Evolutionary conservation across 805 yeast genomes (phyloP), one percentile per base, ranked within the genome.

Genomic region (Candida ulmi): DNA sequence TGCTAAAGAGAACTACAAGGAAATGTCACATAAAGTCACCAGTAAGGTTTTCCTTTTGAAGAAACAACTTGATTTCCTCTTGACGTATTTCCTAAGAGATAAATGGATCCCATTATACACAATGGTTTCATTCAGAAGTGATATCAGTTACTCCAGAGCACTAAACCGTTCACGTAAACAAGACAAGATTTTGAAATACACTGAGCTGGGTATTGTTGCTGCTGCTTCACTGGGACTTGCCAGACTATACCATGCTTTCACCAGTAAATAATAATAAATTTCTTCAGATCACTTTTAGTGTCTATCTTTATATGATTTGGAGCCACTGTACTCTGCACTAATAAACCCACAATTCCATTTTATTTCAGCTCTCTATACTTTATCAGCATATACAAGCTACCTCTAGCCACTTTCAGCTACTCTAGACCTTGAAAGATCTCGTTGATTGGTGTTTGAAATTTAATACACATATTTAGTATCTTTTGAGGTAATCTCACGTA

Each of bases 121-220:
- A 9, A 88, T 90, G 97, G 86, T 90, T 3, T 83, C 95, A 1
- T 90, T 90, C 65, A 69, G 95, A 45, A 77, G 81, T 7, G 96
- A 90, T 55, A 81, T 88, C 26, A 68, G 83, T 9, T 90, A 90
- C 54, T 73, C 88, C 2, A 67, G 69, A 38, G 95, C 95, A 2
- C 68, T 85, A 11, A 57, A 58, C 8, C 67, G 70, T 27, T 78
- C 77, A 36, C 56, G 61, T 31, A 65, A 74, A 38, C 96, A 88
- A 60, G 67, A 66, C 27, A 54, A 44, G 11, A 69, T 85, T 3
- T 55, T 88, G 33, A 51, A 45, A 17, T 37, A 36, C 18, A 28
- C 57, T 2, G 53, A 59, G 37, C 37, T 43, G 7, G 35, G 43
- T 2, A 30, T 47, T 3, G 8, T 48, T 17, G 43, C 47, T 9